Evolutionary conservation across 73 alveolate species (phyloP), one percentile per base, ranked within the genome.

Genomic region (Paramecium biaurelia): DNA sequence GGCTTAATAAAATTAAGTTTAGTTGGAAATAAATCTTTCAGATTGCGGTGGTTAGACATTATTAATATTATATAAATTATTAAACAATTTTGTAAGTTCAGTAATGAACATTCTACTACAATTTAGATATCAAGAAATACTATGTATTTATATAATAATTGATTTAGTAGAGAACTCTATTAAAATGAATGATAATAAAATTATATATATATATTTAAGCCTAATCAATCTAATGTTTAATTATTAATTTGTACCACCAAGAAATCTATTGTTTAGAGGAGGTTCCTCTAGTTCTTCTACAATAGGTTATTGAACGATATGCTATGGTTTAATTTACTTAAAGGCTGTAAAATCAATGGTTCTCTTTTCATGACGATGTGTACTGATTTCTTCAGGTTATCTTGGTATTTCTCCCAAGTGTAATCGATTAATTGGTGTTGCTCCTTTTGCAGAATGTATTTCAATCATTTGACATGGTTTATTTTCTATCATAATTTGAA

Each of bases 1-100:
- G 56, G n/a, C 58, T 72, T 72, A 38, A 35, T 35, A 1, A 72
- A 38, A 35, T 42, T 42, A 32, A 35, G 45, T 18, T 72, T 72
- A 6, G 56, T 34, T 10, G 56, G 32, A 38, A 72, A 72, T 72
- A 72, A 42, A 37, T 72, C 86, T 20, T 38, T 72, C 35, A 72
- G 86, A 72, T 72, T 72, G 14, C 86, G 86, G 86, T 72, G 86
- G 86, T 72, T 72, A 72, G 86, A 72, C 86, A 72, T 72, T 53
- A 18, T 72, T 72, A 35, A 35, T 72, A 72, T 28, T 32, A 72
- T 72, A 72, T 35, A 53, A 53, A 53, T 53, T n/a, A 53, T n/a
- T 53, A 53, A 53, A 53, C 68, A 53, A 53, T 18, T n/a, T 18
- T 18, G 30, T 18, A 18, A 53, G 68, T 53, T 53, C 68, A 53